These are phyloP conservation scores for Gossypium mustelinum DNA, from an alignment of 345 rosid genomes.

Conservation along the genomic window DNA sequence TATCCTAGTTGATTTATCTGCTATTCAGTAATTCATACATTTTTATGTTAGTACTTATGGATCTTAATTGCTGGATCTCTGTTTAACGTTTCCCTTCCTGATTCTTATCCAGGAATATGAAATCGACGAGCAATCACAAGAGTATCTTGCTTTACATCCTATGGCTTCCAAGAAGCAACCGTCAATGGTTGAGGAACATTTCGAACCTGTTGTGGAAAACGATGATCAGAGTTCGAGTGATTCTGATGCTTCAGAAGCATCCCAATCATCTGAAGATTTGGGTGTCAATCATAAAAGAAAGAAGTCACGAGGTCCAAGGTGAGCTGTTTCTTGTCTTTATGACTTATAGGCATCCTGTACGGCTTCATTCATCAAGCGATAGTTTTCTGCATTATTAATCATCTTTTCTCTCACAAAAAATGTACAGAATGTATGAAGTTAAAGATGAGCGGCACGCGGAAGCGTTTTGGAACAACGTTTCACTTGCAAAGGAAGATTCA, in stretches of 20 bases:
- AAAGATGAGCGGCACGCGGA: slow-evolving; percentile 86
- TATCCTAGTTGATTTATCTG: neutral
- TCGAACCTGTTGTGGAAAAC: slow-evolving; percentile 55
- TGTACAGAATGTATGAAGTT: slow-evolving; percentile 65
- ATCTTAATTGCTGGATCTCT: neutral
- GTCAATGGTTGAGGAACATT: slow-evolving; percentile 74
- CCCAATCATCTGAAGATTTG: slow-evolving; percentile 41
- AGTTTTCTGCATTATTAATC: slow-evolving; percentile 1
- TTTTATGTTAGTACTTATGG: neutral
- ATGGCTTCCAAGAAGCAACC: slow-evolving; percentile 55
- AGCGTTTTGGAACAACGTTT: slow-evolving; percentile 56
- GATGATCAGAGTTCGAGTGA: slow-evolving; percentile 47
- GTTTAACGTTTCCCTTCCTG: slow-evolving; percentile 4
- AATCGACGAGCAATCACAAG: slow-evolving; percentile 62
- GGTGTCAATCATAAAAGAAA: slow-evolving; percentile 28
- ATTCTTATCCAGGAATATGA: slow-evolving; percentile 57
- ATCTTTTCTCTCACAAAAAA: neutral
- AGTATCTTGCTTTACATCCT: slow-evolving; percentile 76
- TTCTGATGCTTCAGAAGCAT: slow-evolving; percentile 50
- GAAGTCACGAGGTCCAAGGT: slow-evolving; percentile 69
- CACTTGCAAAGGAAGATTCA: slow-evolving; percentile 68
- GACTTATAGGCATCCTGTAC: neutral
- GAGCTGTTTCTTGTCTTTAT: slow-evolving; percentile 13
- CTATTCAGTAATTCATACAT: neutral
- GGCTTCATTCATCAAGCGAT: neutral